A percentile compares a stretch with the other conserved stretches of the same genome.
Conservation (phyloP, 2,329 filamentous ascomycete genomes). For the Fusarium nisikadoi region DNA sequence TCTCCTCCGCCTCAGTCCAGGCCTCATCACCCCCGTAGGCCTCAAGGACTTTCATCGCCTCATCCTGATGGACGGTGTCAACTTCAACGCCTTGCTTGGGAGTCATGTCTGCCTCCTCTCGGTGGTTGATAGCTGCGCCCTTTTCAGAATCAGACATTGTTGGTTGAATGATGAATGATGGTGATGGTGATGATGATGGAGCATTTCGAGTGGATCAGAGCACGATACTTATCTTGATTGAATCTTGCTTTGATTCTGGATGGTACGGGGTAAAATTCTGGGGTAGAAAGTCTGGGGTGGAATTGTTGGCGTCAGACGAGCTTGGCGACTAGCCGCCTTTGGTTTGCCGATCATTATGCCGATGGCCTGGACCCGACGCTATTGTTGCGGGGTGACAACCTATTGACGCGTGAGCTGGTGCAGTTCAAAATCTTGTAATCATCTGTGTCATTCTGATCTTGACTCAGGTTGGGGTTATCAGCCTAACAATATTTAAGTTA, state of each 20-base stretch:
- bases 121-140: constrained; percentile 13
- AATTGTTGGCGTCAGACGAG: background rate
- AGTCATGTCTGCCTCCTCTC: constrained; percentile 8
- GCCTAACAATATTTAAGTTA: background rate
- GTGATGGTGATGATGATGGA: background rate
- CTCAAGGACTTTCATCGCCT: constrained; percentile 53
- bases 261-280: background rate
- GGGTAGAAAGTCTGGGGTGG: background rate
- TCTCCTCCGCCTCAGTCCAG: constrained; percentile 57
- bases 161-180: background rate
- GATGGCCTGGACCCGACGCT: constrained; percentile 1
- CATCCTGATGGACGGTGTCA: constrained; percentile 38
- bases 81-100: background rate
- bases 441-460: background rate
- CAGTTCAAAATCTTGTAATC: background rate
- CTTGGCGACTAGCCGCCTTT: background rate
- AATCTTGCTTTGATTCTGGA: background rate
- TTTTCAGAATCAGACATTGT: constrained; percentile 38
- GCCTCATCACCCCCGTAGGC: constrained; percentile 53
- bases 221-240: constrained; percentile 29
- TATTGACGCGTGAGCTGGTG: background rate
- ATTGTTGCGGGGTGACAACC: background rate
- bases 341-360: background rate
- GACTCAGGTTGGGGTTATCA: background rate
- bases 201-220: constrained; percentile 3